Evolutionary conservation across 1,284 basidiomycete species (phyloP).

Genomic region (Athelia psychrophila): DNA sequence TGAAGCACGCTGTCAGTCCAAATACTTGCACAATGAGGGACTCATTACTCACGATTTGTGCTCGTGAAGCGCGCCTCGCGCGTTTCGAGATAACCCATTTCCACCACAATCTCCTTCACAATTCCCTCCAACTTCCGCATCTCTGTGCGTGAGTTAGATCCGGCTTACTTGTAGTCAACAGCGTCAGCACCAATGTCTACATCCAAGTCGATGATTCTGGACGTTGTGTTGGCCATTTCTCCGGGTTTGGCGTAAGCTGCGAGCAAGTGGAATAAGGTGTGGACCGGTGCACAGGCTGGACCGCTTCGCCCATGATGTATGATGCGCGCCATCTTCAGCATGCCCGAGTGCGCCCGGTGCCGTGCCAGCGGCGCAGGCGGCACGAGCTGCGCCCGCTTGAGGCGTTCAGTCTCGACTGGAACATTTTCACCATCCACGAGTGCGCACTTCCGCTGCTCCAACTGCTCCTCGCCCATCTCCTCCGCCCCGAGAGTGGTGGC

Average conservation of each 20-base stretch:
- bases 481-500: no score
- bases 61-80: constrained; percentile 88
- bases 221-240: constrained; percentile 44
- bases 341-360: constrained; percentile 75
- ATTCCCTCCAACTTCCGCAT: constrained; percentile 97
- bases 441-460: constrained; percentile 19
- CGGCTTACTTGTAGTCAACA: constrained; percentile 97
- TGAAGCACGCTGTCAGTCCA: background rate
- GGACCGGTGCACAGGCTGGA: constrained; percentile 75
- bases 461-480: constrained; percentile 15
- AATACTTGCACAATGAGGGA: constrained; percentile 2
- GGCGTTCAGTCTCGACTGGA: no score
- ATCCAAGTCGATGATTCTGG: constrained; percentile 85
- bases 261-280: no score
- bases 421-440: constrained; percentile 30
- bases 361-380: constrained; percentile 22
- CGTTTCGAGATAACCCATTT: constrained; percentile 89
- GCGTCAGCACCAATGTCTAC: constrained; percentile 98
- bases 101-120: constrained; percentile 93
- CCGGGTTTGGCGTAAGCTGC: no score
- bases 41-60: constrained; percentile 78
- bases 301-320: constrained; percentile 78
- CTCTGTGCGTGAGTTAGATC: constrained; percentile 95
- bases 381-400: constrained; percentile 14
- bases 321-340: constrained; percentile 72